Percentiles rank a stretch among this genome's conserved stretches.
Conservation (phyloP, 2,329 filamentous ascomycete species). For the Ophiostoma ulmi region DNA sequence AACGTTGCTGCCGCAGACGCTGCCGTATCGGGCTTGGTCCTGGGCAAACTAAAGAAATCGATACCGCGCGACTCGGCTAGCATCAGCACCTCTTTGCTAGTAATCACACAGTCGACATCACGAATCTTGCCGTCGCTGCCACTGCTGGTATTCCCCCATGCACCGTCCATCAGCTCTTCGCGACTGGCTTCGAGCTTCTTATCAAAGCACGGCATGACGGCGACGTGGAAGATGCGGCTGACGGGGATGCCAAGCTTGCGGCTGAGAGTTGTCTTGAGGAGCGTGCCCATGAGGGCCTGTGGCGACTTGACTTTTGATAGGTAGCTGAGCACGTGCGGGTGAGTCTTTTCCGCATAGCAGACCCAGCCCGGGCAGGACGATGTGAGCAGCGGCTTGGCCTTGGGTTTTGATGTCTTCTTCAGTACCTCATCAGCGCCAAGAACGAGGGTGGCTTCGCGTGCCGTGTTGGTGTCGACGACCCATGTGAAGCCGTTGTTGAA, state of each 20-base stretch:
- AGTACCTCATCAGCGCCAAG: conserved; percentile 69
- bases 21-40: conserved; percentile 33
- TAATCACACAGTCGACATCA: conserved; percentile 97
- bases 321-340: conserved; percentile 87
- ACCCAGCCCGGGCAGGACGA: conserved; percentile 97
- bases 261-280: conserved; percentile 81
- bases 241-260: conserved; percentile 66
- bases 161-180: conserved; percentile 77
- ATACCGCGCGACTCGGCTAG: conserved; percentile 76
- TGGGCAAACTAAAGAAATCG: conserved; percentile 66
- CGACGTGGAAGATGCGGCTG: conserved; percentile 84
- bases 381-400: conserved; percentile 59
- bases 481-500: conserved; percentile 76
- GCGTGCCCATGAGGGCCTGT: conserved; percentile 82
- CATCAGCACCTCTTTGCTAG: conserved; percentile 88
- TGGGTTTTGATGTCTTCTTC: conserved; percentile 26
- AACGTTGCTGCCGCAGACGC: conserved; percentile 51
- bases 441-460: conserved; percentile 77
- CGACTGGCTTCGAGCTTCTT: conserved; percentile 97
- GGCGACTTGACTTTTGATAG: conserved; percentile 89
- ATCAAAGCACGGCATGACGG: conserved; percentile 98
- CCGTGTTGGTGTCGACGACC: conserved; percentile 83
- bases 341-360: conserved; percentile 97
- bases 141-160: conserved; percentile 64
- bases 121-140: conserved; percentile 54